Percentiles rank a stretch among this genome's conserved stretches.
phyloP scores from a whole-genome alignment of 768 basidiomycete genomes.

The Rhodotorula kratochvilovae region DNA sequence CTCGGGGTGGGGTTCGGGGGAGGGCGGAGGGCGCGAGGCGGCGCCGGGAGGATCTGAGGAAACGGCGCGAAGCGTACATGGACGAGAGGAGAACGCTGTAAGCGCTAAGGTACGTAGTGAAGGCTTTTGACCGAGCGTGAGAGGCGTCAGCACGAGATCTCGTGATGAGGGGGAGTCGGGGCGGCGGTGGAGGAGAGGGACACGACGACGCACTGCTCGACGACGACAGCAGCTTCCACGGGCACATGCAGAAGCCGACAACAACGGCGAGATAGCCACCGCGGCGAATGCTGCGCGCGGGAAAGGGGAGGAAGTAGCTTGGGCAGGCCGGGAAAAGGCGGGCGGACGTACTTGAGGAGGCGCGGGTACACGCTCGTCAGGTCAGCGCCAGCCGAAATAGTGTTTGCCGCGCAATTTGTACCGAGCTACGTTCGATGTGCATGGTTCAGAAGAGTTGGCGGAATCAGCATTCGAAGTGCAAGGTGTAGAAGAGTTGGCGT shows the following conservation, averaged over 20 bases:
- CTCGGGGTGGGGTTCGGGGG: too few species aligned
- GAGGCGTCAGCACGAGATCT: neutral
- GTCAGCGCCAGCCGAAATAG: conserved; percentile 76
- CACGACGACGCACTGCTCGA: conserved; percentile 1
- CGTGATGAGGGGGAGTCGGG: neutral
- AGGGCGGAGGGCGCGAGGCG: too few species aligned
- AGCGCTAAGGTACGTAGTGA: conserved; percentile 62
- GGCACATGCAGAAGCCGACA: conserved; percentile 68
- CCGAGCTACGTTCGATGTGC: conserved; percentile 47
- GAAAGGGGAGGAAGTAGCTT: neutral
- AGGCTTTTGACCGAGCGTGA: neutral
- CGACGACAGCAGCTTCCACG: conserved; percentile 51
- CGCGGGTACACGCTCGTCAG: conserved; percentile 59
- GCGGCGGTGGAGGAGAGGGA: neutral
- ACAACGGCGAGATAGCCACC: conserved; percentile 78
- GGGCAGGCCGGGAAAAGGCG: neutral
- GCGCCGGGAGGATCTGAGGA: too few species aligned
- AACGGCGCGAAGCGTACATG: conserved; percentile 63
- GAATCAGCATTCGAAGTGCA: too few species aligned
- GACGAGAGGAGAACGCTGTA: conserved; percentile 77
- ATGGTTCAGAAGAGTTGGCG: too few species aligned
- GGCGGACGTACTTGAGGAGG: conserved; percentile 57
- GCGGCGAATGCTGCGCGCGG: conserved; percentile 56
- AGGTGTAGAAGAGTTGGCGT: too few species aligned
- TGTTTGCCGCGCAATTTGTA: conserved; percentile 74